Evolutionary conservation across 495 filamentous ascomycete species (phyloP).

Genomic region (Aspergillus cavernicola): DNA sequence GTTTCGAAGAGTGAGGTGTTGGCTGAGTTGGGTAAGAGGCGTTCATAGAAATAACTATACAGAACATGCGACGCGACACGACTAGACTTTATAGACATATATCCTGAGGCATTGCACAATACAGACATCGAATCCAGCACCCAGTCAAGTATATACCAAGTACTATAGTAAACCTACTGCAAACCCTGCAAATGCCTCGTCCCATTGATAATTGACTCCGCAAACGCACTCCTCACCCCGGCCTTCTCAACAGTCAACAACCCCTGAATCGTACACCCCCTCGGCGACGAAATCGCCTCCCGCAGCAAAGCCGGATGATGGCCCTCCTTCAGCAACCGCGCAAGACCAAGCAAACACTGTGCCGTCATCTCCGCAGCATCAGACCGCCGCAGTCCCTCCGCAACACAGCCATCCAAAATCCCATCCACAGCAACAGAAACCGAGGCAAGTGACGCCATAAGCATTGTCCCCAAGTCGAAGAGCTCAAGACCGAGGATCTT

Average conservation of each 20-base stretch:
- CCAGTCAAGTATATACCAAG: too few relatives aligned
- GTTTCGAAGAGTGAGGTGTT: slow-evolving; percentile 42
- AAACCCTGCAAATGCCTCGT: background rate
- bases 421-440: slow-evolving; percentile 45
- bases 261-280: slow-evolving; percentile 44
- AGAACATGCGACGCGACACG: too few relatives aligned
- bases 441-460: slow-evolving; percentile 36
- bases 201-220: background rate
- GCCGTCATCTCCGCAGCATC: slow-evolving; percentile 37
- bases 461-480: slow-evolving; percentile 39
- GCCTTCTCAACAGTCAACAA: slow-evolving; percentile 43
- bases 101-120: too few relatives aligned
- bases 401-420: slow-evolving; percentile 42
- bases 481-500: slow-evolving; percentile 27
- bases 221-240: slow-evolving; percentile 31
- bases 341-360: slow-evolving; percentile 40
- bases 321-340: slow-evolving; percentile 35
- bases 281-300: slow-evolving; percentile 40
- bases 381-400: slow-evolving; percentile 39
- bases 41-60: background rate
- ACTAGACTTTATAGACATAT: too few relatives aligned
- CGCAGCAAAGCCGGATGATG: slow-evolving; percentile 32
- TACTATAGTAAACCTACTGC: background rate
- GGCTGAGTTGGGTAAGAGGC: slow-evolving; percentile 29
- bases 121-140: too few relatives aligned